Conservation (phyloP, 139 green algal genomes). For the Pseudopediastrum boryanum region DNA sequence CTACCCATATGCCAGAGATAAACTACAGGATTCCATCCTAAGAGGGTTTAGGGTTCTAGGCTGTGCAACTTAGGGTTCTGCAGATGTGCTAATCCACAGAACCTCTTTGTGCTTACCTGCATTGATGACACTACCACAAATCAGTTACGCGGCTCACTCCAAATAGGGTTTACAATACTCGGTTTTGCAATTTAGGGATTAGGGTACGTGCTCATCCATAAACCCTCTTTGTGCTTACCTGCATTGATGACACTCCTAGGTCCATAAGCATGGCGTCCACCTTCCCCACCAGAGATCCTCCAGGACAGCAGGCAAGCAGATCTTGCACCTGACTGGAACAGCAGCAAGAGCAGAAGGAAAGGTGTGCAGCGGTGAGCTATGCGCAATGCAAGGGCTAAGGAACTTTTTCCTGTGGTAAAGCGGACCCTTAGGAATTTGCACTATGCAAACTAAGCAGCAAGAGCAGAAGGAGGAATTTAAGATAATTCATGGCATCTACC, state of each 20-base stretch:
- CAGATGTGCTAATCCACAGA: too few relatives aligned
- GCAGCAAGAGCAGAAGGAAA: background rate
- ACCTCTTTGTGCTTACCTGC: too few relatives aligned
- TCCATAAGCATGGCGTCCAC: constrained; percentile 93
- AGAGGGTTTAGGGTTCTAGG: too few relatives aligned
- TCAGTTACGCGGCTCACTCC: too few relatives aligned
- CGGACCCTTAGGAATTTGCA: background rate
- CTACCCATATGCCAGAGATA: too few relatives aligned
- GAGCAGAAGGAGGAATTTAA: background rate
- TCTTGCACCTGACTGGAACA: background rate
- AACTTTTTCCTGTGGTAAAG: background rate
- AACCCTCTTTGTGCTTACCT: constrained; percentile 52
- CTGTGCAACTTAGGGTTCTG: too few relatives aligned
- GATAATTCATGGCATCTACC: background rate
- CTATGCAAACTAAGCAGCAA: background rate
- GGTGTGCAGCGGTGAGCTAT: background rate
- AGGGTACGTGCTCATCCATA: background rate
- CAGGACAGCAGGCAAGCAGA: background rate
- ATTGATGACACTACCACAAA: too few relatives aligned
- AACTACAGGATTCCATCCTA: too few relatives aligned
- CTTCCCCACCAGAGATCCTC: constrained; percentile 7
- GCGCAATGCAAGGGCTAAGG: background rate
- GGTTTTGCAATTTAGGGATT: too few relatives aligned
- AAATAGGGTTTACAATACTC: too few relatives aligned
- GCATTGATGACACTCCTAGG: constrained; percentile 96